These are phyloP conservation scores for Sphagnum tenellum DNA, from an alignment of 225 moss, liverwort and hornwort species.

Conservation along the genomic window DNA sequence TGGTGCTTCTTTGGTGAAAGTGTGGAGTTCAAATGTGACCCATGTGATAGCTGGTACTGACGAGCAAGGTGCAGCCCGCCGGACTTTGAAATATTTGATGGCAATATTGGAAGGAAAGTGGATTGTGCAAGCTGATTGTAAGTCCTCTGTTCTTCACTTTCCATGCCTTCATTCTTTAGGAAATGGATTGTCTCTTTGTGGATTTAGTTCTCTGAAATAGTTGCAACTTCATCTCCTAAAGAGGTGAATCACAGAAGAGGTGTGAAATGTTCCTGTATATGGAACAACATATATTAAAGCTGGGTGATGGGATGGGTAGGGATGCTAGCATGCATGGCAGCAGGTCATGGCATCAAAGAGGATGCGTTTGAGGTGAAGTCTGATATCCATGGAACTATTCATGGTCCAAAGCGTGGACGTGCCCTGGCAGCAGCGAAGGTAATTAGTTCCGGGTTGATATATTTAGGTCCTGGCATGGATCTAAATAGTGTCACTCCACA, in stretches of 20 bases:
- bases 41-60: slow-evolving; percentile 47
- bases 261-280: too few relatives aligned
- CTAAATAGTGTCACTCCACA: too few relatives aligned
- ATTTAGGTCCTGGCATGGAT: too few relatives aligned
- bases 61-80: slow-evolving; percentile 29
- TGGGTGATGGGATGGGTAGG: slow-evolving; percentile 13
- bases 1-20: slow-evolving; percentile 26
- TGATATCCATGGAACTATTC: slow-evolving; percentile 24
- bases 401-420: slow-evolving; percentile 35
- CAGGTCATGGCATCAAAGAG: slow-evolving; percentile 16
- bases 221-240: too few relatives aligned
- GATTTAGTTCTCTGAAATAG: too few relatives aligned
- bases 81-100: slow-evolving; percentile 41
- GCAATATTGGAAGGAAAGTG: slow-evolving; percentile 40
- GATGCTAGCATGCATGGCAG: slow-evolving; percentile 29
- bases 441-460: neutral
- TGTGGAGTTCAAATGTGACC: slow-evolving; percentile 39
- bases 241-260: too few relatives aligned
- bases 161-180: neutral
- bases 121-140: slow-evolving; percentile 33
- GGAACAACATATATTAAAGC: too few relatives aligned
- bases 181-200: neutral
- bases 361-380: slow-evolving; percentile 19
- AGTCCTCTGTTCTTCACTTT: neutral
- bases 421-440: slow-evolving; percentile 25